phyloP scores from a whole-genome alignment of 2,329 filamentous ascomycete genomes.

The Cytospora mali region DNA sequence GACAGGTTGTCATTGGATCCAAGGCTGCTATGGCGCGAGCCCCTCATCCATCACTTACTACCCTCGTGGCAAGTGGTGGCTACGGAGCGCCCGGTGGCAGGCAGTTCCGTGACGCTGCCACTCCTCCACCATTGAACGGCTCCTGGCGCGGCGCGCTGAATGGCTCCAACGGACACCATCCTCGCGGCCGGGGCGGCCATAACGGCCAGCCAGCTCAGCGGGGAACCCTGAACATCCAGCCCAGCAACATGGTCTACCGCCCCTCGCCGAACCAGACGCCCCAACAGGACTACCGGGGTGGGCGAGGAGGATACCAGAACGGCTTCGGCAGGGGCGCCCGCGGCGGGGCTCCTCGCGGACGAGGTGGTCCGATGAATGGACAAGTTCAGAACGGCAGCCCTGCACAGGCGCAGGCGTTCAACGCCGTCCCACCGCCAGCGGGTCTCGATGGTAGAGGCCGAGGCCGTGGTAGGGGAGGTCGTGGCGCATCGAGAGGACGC shows the following conservation, averaged over 20 bases:
- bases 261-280: slow-evolving; percentile 35
- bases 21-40: slow-evolving; percentile 59
- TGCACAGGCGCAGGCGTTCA: slow-evolving; percentile 44
- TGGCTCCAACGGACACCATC: slow-evolving; percentile 43
- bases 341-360: slow-evolving; percentile 27
- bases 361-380: slow-evolving; percentile 30
- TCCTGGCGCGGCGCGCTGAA: slow-evolving; percentile 61
- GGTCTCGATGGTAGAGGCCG: slow-evolving; percentile 52
- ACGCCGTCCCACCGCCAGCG: slow-evolving; percentile 63
- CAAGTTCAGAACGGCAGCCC: slow-evolving; percentile 28
- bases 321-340: slow-evolving; percentile 38
- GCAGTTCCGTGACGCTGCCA: slow-evolving; percentile 62
- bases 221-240: slow-evolving; percentile 44
- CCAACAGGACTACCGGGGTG: slow-evolving; percentile 34
- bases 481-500: slow-evolving; percentile 23
- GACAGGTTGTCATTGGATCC: slow-evolving; percentile 75
- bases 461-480: slow-evolving; percentile 42
- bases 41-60: slow-evolving; percentile 48
- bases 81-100: slow-evolving; percentile 54
- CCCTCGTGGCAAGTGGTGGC: slow-evolving; percentile 53
- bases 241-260: slow-evolving; percentile 58
- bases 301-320: slow-evolving; percentile 24
- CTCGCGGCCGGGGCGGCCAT: slow-evolving; percentile 43
- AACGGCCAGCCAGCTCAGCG: slow-evolving; percentile 31
- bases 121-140: slow-evolving; percentile 58